Conservation (phyloP, 441 rosid genomes). For the Adansonia rubrostipa region DNA sequence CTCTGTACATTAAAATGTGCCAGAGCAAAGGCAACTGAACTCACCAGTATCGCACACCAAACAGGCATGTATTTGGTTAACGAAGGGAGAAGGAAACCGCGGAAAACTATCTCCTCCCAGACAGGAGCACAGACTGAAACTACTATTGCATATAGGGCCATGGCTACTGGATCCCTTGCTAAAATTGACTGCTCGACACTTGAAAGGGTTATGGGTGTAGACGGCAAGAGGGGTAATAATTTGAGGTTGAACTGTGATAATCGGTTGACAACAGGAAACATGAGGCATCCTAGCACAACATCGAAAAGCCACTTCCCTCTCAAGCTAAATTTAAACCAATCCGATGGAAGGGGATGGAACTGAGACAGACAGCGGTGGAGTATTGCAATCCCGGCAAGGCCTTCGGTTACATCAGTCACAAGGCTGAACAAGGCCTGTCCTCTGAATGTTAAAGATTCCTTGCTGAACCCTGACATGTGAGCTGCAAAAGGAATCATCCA, state of each 20-base stretch:
- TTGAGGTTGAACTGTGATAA: conserved; percentile 90
- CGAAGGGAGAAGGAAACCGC: conserved; percentile 94
- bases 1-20: conserved; percentile 97
- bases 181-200: conserved; percentile 93
- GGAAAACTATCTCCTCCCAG: conserved; percentile 96
- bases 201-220: conserved; percentile 76
- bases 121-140: conserved; percentile 92
- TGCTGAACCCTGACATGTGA: conserved; percentile 78
- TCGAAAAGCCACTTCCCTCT: conserved; percentile 87
- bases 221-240: conserved; percentile 75
- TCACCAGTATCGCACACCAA: conserved; percentile 88
- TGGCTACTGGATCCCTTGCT: conserved; percentile 97
- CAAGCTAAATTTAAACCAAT: conserved; percentile 84
- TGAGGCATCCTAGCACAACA: conserved; percentile 85
- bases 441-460: conserved; percentile 84
- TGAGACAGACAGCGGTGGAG: conserved; percentile 83
- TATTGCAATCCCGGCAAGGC: conserved; percentile 89
- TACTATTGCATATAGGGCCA: conserved; percentile 85
- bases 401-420: conserved; percentile 91
- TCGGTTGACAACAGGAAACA: conserved; percentile 90
- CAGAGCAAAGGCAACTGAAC: conserved; percentile 87
- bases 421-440: conserved; percentile 98
- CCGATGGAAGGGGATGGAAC: conserved; percentile 82
- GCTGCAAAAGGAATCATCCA: conserved; percentile 96
- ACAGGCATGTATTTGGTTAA: conserved; percentile 96